Base-by-base conservation (phyloP, 768 basidiomycete genomes). In the Xerocomellus amylosporus region DNA sequence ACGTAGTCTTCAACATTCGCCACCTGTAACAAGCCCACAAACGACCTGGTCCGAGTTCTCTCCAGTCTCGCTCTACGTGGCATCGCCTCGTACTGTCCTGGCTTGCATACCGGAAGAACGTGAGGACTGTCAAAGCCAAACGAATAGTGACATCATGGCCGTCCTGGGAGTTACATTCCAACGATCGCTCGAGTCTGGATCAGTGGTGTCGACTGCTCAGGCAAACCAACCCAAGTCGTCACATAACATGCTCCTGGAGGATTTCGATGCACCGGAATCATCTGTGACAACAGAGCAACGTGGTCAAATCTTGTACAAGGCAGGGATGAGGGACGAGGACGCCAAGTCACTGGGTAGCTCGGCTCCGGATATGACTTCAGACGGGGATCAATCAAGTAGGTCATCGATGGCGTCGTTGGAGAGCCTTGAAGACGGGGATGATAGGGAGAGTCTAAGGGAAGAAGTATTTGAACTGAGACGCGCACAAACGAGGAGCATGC, bases 401-500 rank as follows among this genome's bases (percentile, higher is more conserved):
- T 54, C 62, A 4, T 68, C 69, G n/a, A 56, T 37, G 19, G 46
- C 24, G 34, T 68, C 68, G 22, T 55, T 71, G 28, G 56, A 64
- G 44, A 69, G 69, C 48, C 44, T 58, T 3, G 60, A 58, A 31
- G 50, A 43, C 14, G 54, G 46, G 22, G 39, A 55, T 10, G 63
- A 62, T 8, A 49, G 38, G 37, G 58, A 54, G 36, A 62, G 69
- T 22, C 46, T 59, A 20, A 42, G 60, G 19, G 72, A 71, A n/a
- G 71, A 68, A 48, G 66, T 65, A 2, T 79, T 77, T 57, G 79
- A 81, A 55, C 68, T 80, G 42, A 73, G 71, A 58, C 73, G 77
- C 13, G 80, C 72, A 3, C 79, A 77, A 45, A 75, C 78, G 44
- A 76, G 73, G 62, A 82, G 79, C 55, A 68, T 82, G 63, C 77